Conservation (phyloP, 176 grass and related monocot genomes). For the Aegilops sharonensis region DNA sequence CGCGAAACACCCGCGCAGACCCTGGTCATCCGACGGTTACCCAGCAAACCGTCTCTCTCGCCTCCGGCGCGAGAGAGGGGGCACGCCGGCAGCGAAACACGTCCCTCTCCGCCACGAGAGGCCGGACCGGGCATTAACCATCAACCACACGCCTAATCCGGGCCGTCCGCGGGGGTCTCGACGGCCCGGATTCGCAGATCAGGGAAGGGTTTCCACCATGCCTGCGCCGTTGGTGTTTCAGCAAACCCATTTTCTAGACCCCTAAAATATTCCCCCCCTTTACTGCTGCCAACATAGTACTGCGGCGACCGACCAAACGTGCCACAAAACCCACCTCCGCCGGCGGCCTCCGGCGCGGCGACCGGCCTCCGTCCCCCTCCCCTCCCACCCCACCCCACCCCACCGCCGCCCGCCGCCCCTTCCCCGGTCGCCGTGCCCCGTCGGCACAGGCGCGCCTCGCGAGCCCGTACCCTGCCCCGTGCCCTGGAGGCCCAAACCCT, state of each 20-base stretch:
- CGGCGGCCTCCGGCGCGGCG: constrained; percentile 7
- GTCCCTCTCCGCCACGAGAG: neutral
- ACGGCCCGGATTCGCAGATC: neutral
- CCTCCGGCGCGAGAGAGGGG: neutral
- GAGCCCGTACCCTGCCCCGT: neutral
- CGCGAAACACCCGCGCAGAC: neutral
- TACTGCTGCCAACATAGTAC: neutral
- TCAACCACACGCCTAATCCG: neutral
- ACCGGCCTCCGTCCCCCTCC: neutral
- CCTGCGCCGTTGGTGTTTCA: neutral
- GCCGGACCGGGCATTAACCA: too few relatives aligned
- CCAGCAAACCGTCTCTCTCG: neutral
- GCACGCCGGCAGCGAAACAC: neutral
- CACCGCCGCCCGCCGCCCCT: neutral
- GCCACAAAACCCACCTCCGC: constrained; percentile 14
- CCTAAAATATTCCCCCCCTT: neutral
- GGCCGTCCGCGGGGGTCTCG: neutral
- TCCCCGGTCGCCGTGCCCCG: neutral
- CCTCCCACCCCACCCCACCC: neutral
- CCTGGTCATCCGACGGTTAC: neutral
- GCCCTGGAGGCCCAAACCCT: constrained; percentile 21
- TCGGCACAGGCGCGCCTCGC: neutral
- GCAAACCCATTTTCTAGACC: neutral
- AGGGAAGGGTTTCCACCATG: neutral
- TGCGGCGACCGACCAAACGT: neutral